Percentiles rank a stretch among this genome's conserved stretches.
These are phyloP conservation scores for Primulina tabacum DNA, from an alignment of 257 asterid species.

Conservation along the genomic window DNA sequence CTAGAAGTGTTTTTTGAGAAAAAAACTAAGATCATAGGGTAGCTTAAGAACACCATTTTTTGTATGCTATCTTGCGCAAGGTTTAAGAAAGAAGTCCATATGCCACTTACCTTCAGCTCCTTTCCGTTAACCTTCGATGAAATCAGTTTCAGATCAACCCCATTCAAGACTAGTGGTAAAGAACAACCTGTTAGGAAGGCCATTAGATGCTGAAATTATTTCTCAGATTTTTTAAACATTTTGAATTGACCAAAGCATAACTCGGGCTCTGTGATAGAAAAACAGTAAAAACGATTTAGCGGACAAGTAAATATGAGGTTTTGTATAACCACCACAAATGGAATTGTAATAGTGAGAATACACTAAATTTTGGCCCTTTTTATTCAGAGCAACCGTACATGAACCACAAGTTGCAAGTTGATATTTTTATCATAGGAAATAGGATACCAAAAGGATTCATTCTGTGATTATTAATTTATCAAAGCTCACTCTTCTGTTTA, in stretches of 20 bases:
- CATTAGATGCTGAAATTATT: constrained; percentile 20
- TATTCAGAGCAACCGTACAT: background rate
- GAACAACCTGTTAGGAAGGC: constrained; percentile 52
- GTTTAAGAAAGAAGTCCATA: constrained; percentile 1
- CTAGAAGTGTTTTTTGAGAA: no score
- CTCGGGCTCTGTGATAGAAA: background rate
- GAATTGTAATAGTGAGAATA: background rate
- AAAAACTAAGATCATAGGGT: background rate
- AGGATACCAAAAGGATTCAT: background rate
- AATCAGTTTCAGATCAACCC: constrained; percentile 71
- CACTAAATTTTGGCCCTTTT: background rate
- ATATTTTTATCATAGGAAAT: background rate
- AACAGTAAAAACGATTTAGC: background rate
- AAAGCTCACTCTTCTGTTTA: background rate
- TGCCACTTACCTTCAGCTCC: constrained; percentile 53
- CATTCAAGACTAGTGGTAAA: constrained; percentile 77
- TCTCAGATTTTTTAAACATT: constrained; percentile 8
- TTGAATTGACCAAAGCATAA: background rate
- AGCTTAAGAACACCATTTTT: constrained; percentile 2
- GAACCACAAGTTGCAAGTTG: background rate
- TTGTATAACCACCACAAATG: background rate
- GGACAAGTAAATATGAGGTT: background rate
- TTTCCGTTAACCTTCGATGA: constrained; percentile 64
- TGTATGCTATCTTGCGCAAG: constrained; percentile 15
- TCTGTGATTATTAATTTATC: background rate